Evolutionary conservation across 129 eudicot genomes (phyloP).

Genomic region (Artemisia tridentata): DNA sequence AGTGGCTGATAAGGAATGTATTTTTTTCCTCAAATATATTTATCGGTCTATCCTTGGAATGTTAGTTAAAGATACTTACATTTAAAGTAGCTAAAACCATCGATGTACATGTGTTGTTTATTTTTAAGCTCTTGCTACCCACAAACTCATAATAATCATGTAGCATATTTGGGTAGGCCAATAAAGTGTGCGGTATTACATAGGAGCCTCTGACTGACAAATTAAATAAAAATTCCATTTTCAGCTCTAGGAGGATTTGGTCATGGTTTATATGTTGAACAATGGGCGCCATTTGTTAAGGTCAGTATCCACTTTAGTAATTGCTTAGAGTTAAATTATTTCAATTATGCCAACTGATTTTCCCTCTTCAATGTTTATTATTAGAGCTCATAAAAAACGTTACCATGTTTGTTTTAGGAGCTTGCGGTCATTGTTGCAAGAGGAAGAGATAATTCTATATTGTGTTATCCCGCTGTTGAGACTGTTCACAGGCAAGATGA

Average conservation of each 20-base stretch:
- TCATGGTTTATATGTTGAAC: conserved; percentile 86
- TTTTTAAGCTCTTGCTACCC: neutral
- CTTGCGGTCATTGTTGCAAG: conserved; percentile 95
- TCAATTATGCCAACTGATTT: neutral
- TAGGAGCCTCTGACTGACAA: conserved; percentile 2
- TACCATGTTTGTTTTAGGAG: conserved; percentile 49
- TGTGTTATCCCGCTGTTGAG: conserved; percentile 92
- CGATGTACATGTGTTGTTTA: neutral
- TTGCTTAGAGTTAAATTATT: neutral
- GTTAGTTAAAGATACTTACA: neutral
- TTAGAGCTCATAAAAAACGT: neutral
- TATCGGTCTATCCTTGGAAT: neutral
- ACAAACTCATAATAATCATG: neutral
- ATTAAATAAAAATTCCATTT: conserved; percentile 12
- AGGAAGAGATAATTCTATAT: conserved; percentile 78
- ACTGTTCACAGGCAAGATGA: conserved; percentile 85
- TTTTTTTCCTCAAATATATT: neutral
- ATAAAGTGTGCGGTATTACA: neutral
- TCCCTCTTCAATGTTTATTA: conserved; percentile 1
- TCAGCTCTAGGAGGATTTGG: conserved; percentile 93
- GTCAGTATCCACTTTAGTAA: conserved; percentile 38
- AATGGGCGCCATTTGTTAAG: conserved; percentile 98
- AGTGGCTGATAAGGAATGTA: neutral
- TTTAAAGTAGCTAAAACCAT: neutral
- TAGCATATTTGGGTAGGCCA: neutral